Percentiles rank a stretch among this genome's conserved stretches.
Evolutionary conservation across 306 rosid species (phyloP).

Genomic region (Macrotyloma uniflorum): DNA sequence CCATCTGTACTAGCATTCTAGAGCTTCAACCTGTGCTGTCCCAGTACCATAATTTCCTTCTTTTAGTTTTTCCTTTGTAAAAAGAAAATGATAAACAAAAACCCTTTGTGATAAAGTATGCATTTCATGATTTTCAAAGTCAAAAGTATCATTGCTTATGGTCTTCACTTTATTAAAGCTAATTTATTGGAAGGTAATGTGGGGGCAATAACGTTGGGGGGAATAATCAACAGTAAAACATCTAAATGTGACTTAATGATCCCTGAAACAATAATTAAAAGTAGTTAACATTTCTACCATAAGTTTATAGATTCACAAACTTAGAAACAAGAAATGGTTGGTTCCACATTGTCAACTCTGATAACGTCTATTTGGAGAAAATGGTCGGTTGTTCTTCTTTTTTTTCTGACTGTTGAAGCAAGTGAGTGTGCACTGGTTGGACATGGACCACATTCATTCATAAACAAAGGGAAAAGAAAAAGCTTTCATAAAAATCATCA

Average conservation of each 20-base stretch:
- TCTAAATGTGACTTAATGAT: background rate
- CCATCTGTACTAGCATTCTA: background rate
- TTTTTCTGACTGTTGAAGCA: background rate
- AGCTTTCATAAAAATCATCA: constrained; percentile 1
- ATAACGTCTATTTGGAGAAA: background rate
- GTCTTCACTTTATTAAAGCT: constrained; percentile 44
- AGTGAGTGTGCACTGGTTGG: background rate
- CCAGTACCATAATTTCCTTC: too few relatives aligned
- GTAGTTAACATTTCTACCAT: background rate
- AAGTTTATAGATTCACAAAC: background rate
- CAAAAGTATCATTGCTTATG: constrained; percentile 41
- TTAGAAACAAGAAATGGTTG: constrained; percentile 1
- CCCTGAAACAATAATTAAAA: constrained; percentile 11
- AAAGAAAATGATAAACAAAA: background rate
- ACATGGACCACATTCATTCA: constrained; percentile 25
- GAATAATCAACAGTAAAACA: background rate
- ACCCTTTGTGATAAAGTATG: constrained; percentile 28
- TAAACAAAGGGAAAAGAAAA: constrained; percentile 34
- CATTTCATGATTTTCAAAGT: constrained; percentile 41
- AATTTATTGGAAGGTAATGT: constrained; percentile 34
- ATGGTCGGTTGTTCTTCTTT: background rate
- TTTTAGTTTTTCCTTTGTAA: background rate
- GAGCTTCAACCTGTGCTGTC: background rate
- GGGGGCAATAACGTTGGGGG: constrained; percentile 23
- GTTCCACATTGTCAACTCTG: constrained; percentile 25